Evolutionary conservation across 1,284 basidiomycete species (phyloP).

Genomic region (Cutaneotrichosporon sp.): DNA sequence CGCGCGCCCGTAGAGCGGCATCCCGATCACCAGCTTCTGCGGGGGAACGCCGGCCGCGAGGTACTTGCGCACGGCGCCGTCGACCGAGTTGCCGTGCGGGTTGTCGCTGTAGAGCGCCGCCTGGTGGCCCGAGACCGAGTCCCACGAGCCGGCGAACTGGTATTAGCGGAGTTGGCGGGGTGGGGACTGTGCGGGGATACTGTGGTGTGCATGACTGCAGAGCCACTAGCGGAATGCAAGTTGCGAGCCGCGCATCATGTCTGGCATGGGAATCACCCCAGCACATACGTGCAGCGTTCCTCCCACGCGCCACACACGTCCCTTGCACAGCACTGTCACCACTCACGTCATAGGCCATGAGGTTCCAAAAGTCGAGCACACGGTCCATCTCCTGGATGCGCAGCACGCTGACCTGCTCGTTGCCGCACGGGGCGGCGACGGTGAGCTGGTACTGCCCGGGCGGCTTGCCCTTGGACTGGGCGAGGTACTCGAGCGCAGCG

Average conservation of each 20-base stretch:
- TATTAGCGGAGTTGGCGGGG: too few species aligned
- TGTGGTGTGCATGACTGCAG: too few species aligned
- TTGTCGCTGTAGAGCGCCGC: constrained; percentile 66
- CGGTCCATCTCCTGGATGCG: constrained; percentile 71
- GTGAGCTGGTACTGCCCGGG: constrained; percentile 54
- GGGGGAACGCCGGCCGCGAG: constrained; percentile 66
- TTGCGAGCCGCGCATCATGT: too few species aligned
- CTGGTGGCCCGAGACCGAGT: constrained; percentile 68
- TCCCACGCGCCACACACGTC: too few species aligned
- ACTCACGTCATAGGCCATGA: constrained; percentile 62
- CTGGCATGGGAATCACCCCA: too few species aligned
- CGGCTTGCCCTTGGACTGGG: constrained; percentile 37
- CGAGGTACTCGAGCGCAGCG: constrained; percentile 52
- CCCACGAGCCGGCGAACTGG: constrained; percentile 54
- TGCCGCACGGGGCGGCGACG: constrained; percentile 81
- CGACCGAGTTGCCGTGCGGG: constrained; percentile 62
- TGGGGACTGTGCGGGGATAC: too few species aligned
- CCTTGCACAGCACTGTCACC: not conserved
- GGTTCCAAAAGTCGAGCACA: constrained; percentile 78
- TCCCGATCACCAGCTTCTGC: constrained; percentile 76
- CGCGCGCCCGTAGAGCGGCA: constrained; percentile 81
- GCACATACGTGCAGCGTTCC: too few species aligned
- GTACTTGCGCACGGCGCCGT: constrained; percentile 70
- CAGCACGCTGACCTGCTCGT: constrained; percentile 66
- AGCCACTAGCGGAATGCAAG: too few species aligned